A percentile compares a stretch with the other conserved stretches of the same genome.
These are phyloP conservation scores for Spongospora subterranea DNA, from an alignment of 208 protist species.

Conservation along the genomic window DNA sequence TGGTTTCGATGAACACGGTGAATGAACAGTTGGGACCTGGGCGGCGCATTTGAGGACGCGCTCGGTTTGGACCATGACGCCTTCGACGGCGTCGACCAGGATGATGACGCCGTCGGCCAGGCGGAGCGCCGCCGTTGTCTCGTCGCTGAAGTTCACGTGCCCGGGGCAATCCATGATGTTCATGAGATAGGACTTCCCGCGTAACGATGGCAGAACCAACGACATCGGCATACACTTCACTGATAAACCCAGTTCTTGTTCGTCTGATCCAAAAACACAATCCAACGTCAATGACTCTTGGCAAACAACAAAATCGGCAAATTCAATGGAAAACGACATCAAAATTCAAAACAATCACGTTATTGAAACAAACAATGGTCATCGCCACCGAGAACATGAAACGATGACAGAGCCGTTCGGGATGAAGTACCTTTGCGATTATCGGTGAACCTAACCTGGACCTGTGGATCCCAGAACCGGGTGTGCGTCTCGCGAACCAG, in stretches of 20 bases:
- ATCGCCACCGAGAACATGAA: not conserved
- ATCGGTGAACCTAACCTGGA: conserved; percentile 23
- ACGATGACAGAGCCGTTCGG: not conserved
- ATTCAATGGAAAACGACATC: too few relatives aligned
- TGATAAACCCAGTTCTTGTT: conserved; percentile 64
- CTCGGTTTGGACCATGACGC: conserved; percentile 75
- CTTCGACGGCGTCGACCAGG: conserved; percentile 96
- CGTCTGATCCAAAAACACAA: conserved; percentile 53
- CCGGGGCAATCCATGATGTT: conserved; percentile 98
- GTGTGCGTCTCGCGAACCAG: conserved; percentile 84
- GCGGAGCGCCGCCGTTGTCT: conserved; percentile 86
- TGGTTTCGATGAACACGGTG: not conserved
- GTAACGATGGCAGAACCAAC: conserved; percentile 63
- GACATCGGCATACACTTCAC: conserved; percentile 68
- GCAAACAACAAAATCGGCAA: too few relatives aligned
- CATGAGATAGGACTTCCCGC: conserved; percentile 83
- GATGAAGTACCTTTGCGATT: not conserved
- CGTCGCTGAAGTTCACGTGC: conserved; percentile 95
- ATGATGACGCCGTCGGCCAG: conserved; percentile 93
- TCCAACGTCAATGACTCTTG: not conserved
- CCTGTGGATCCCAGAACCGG: conserved; percentile 25
- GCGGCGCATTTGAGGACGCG: conserved; percentile 35
- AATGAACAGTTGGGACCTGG: conserved; percentile 2
- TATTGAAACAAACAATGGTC: conserved; percentile 6
- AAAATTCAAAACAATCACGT: too few relatives aligned